Base-by-base conservation (phyloP, 495 filamentous ascomycete genomes). In the Articulospora tetracladia region DNA sequence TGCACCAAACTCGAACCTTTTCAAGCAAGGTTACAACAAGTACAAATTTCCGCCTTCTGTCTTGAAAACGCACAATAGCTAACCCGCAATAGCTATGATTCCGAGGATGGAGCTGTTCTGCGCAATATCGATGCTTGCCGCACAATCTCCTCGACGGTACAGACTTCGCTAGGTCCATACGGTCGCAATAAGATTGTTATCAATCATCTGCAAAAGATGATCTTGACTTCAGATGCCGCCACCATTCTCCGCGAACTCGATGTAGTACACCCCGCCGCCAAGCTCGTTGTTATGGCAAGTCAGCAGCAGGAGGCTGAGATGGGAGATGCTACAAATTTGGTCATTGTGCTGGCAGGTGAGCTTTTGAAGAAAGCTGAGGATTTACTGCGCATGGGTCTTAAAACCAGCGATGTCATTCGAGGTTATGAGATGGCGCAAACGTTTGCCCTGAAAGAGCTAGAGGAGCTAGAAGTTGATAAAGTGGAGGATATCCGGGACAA, bases 141-240 rank as follows among this genome's bases (percentile, higher is more conserved):
- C 67, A 91, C 95, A 47, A 98, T 99, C 74, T 86, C 95, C 15
- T 86, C 86, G 63, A 99, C 95, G 50, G 95, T 99, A 28, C 91
- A 95, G 78, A 97, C 95, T 52, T 98, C 93, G 50, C 82, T 99
- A 36, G 94, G 95, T 52, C 95, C 95, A 54, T 97, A 94, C 73
- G 95, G 95, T 70, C 90, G 95, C 74, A 99, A 98, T 81, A 99
- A 99, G 80, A 97, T 99, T 74, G 91, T 99, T 78, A 97, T 99
- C 81, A 99, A 98, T 77, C 95, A 99, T 78, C 82, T 99, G 59
- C 92, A 97, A 77, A 99, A 99, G 82, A 97, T 98, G 94, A 93
- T 97, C 62, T 82, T 99, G 59, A 99, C 95, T 59, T 97, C 92
- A 48, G 95, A 99, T 72, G 95, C 95, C 39, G 95, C 95, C 63